A percentile compares a stretch with the other conserved stretches of the same genome.
phyloP scores from a whole-genome alignment of 768 basidiomycete species.

The Boletellus emodensis region DNA sequence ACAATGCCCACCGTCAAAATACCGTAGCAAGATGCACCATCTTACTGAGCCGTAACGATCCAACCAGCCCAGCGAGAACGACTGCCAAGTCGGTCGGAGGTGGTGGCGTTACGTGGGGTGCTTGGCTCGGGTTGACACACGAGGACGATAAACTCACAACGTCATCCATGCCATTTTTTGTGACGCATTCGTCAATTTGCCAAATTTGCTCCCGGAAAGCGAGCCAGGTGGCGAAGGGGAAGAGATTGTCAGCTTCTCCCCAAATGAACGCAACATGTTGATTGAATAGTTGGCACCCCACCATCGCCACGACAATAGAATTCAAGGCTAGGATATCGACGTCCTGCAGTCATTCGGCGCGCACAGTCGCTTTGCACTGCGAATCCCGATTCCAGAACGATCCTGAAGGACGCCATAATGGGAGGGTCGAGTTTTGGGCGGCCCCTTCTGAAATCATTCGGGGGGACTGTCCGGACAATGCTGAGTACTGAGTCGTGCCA shows the following conservation, averaged over 20 bases:
- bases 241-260: constrained; percentile 11
- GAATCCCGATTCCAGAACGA: constrained; percentile 48
- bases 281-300: constrained; percentile 56
- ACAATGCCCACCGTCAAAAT: constrained; percentile 25
- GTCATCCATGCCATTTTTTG: constrained; percentile 52
- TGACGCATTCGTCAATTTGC: constrained; percentile 49
- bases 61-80: constrained; percentile 37
- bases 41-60: constrained; percentile 38
- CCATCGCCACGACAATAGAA: constrained; percentile 56
- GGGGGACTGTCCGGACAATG: constrained; percentile 35
- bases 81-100: constrained; percentile 43
- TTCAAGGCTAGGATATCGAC: constrained; percentile 61
- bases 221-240: constrained; percentile 32
- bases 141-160: constrained; percentile 44
- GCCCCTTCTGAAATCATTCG: constrained; percentile 54
- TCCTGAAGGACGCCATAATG: constrained; percentile 55
- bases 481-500: constrained; percentile 40
- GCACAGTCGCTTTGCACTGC: constrained; percentile 57
- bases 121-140: constrained; percentile 47
- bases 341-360: constrained; percentile 37
- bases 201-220: constrained; percentile 43
- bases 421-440: constrained; percentile 61
- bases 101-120: constrained; percentile 54
- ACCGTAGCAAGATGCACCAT: constrained; percentile 32
- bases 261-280: background rate